Percentiles rank a stretch among this genome's conserved stretches.
Conservation (phyloP, 164 flowering plant genomes). For the Akebia trifoliata region DNA sequence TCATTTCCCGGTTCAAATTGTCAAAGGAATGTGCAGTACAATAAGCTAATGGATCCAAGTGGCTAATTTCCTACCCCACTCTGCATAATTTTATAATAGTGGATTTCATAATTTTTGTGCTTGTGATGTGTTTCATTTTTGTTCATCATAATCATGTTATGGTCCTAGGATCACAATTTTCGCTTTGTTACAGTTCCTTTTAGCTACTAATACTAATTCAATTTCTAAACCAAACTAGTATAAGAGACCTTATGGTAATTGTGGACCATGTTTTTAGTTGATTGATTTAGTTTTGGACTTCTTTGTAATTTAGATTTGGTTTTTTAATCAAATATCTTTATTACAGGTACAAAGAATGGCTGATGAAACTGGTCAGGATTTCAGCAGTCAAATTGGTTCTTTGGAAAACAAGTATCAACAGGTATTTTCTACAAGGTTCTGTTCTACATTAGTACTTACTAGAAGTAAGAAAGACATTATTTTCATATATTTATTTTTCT, state of each 20-base stretch:
- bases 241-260: too few species aligned
- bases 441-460: too few species aligned
- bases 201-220: background rate
- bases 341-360: constrained; percentile 30
- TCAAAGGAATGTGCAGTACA: too few species aligned
- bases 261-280: too few species aligned
- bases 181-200: background rate
- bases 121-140: background rate
- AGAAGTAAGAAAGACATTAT: too few species aligned
- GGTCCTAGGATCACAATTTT: background rate
- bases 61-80: too few species aligned
- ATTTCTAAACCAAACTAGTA: too few species aligned
- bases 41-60: too few species aligned
- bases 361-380: constrained; percentile 32
- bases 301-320: background rate
- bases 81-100: too few species aligned
- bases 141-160: background rate
- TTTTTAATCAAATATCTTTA: too few species aligned
- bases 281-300: background rate
- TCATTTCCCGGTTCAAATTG: too few species aligned
- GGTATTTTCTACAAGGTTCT: constrained; percentile 5
- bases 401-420: constrained; percentile 31
- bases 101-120: background rate
- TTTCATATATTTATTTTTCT: too few species aligned
- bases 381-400: constrained; percentile 28